Conservation (phyloP, 2,329 filamentous ascomycete species). For the Verticillium klebahnii region DNA sequence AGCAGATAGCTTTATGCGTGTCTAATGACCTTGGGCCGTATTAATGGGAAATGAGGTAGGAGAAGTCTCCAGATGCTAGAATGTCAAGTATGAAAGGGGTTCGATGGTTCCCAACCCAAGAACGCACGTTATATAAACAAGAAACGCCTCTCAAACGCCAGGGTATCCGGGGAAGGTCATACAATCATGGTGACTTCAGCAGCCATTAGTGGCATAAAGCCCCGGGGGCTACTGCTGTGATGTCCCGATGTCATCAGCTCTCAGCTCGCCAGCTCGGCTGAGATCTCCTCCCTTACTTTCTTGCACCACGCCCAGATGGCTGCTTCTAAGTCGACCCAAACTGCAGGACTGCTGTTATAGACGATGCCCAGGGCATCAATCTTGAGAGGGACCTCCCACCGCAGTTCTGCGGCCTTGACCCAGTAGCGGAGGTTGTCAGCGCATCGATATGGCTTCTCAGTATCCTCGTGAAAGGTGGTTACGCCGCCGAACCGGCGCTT, state of each 20-base stretch:
- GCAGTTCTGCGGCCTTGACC: constrained; percentile 90
- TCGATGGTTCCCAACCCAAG: neutral
- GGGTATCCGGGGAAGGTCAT: constrained; percentile 11
- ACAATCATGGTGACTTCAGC: constrained; percentile 9
- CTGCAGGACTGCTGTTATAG: constrained; percentile 62
- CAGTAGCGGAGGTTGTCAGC: constrained; percentile 94
- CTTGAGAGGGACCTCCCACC: constrained; percentile 82
- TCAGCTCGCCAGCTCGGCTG: constrained; percentile 50
- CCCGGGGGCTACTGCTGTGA: neutral
- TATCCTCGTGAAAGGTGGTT: constrained; percentile 84
- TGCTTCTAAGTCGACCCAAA: constrained; percentile 78
- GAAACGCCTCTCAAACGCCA: constrained; percentile 6
- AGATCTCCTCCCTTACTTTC: constrained; percentile 77
- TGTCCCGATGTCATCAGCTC: neutral
- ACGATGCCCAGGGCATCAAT: constrained; percentile 86
- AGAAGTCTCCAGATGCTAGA: neutral
- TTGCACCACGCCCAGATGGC: constrained; percentile 81
- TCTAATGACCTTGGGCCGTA: neutral
- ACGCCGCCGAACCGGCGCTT: constrained; percentile 85
- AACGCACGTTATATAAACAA: neutral
- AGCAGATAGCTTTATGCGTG: neutral
- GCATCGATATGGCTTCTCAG: constrained; percentile 87
- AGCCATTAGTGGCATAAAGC: constrained; percentile 1
- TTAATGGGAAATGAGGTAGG: neutral
- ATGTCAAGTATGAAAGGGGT: neutral